These are phyloP conservation scores for Paecilomyces niveus DNA, from an alignment of 2,329 filamentous ascomycete genomes.

Conservation along the genomic window DNA sequence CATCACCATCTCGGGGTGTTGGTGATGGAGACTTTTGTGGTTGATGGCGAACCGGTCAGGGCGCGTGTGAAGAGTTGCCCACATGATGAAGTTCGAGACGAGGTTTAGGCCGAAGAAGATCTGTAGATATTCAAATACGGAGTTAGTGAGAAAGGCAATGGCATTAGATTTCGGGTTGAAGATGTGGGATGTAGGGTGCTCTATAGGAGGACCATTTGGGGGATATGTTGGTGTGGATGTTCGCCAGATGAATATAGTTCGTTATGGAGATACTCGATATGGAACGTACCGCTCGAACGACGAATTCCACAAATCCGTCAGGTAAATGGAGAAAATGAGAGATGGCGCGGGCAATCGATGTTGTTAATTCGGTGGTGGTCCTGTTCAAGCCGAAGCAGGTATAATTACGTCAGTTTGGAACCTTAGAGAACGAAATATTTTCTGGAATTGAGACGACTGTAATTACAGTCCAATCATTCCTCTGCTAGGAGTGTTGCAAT, in stretches of 20 bases:
- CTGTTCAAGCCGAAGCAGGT: too few relatives aligned
- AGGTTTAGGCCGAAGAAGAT: constrained; percentile 56
- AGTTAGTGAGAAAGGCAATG: background rate
- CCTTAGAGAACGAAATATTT: background rate
- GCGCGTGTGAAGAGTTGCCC: constrained; percentile 57
- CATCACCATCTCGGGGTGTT: constrained; percentile 43
- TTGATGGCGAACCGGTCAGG: constrained; percentile 52
- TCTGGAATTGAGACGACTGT: background rate
- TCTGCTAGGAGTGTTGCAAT: background rate
- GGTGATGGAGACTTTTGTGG: constrained; percentile 56
- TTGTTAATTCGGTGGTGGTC: constrained; percentile 55
- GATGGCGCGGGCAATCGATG: constrained; percentile 42
- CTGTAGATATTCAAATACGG: constrained; percentile 25
- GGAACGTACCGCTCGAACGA: constrained; percentile 46
- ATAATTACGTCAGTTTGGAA: constrained; percentile 1
- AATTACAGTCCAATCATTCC: background rate
- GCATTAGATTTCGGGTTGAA: background rate
- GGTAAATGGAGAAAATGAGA: constrained; percentile 39
- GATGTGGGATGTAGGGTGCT: background rate
- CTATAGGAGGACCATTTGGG: background rate
- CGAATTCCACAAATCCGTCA: constrained; percentile 39
- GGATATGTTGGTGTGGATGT: too few relatives aligned
- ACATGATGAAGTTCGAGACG: constrained; percentile 58
- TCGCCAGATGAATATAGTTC: too few relatives aligned
- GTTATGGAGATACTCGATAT: background rate